These are phyloP conservation scores for Zygosaccharomyces kombuchaensis DNA, from an alignment of 805 yeast species.

Conservation along the genomic window DNA sequence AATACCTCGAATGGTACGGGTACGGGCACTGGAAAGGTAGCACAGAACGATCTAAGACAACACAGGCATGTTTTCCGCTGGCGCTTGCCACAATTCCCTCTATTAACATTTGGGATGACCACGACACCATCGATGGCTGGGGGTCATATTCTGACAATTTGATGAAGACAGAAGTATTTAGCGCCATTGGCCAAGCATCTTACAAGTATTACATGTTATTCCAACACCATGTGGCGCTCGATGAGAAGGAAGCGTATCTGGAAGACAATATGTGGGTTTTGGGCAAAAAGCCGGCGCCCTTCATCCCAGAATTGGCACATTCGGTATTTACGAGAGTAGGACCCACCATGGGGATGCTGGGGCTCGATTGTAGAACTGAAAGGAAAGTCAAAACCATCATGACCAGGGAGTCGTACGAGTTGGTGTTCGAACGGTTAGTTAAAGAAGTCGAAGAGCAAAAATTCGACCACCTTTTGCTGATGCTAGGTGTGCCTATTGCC, in stretches of 20 bases:
- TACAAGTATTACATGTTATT: constrained; percentile 84
- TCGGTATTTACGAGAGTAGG: constrained; percentile 75
- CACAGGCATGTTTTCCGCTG: constrained; percentile 63
- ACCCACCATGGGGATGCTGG: constrained; percentile 62
- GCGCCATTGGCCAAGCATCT: constrained; percentile 71
- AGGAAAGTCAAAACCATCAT: constrained; percentile 61
- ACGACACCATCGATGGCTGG: constrained; percentile 93
- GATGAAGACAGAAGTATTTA: constrained; percentile 66
- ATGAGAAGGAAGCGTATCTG: constrained; percentile 40
- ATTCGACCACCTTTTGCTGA: constrained; percentile 69
- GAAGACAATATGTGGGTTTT: constrained; percentile 58
- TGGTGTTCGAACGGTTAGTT: constrained; percentile 55
- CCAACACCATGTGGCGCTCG: constrained; percentile 72
- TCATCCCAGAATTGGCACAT: constrained; percentile 59
- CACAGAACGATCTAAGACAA: constrained; percentile 49
- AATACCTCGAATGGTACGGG: constrained; percentile 87
- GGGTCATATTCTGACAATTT: constrained; percentile 80
- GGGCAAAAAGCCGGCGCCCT: constrained; percentile 59
- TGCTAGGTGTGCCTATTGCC: constrained; percentile 93
- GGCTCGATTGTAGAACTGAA: constrained; percentile 92
- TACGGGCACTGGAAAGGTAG: constrained; percentile 78
- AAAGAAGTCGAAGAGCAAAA: constrained; percentile 50
- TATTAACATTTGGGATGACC: constrained; percentile 87
- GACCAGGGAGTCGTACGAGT: constrained; percentile 49
- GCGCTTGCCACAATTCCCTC: constrained; percentile 83